phyloP scores from a whole-genome alignment of 2,329 filamentous ascomycete genomes.

The Scytalidium sp. region DNA sequence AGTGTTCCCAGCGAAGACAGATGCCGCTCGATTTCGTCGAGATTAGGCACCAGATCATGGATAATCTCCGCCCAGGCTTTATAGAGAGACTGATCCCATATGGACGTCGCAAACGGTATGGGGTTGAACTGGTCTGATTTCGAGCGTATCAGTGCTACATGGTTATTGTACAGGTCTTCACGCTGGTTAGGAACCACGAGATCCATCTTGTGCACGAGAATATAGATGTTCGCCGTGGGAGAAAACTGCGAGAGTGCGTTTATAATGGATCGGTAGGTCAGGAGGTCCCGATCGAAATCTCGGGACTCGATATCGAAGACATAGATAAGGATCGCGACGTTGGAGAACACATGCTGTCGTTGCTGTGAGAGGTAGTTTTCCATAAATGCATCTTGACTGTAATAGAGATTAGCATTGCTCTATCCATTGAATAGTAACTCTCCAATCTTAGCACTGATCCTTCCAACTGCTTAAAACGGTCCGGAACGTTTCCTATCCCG shows the following conservation, averaged over 20 bases:
- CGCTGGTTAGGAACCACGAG: conserved; percentile 79
- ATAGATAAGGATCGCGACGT: conserved; percentile 96
- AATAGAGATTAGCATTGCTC: conserved; percentile 14
- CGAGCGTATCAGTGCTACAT: conserved; percentile 71
- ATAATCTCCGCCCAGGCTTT: conserved; percentile 99
- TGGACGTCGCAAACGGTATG: conserved; percentile 92
- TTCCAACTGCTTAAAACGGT: too few relatives aligned
- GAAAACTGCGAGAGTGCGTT: conserved; percentile 85
- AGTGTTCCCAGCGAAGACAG: conserved; percentile 78
- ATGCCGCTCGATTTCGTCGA: conserved; percentile 82
- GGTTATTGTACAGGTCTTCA: conserved; percentile 79
- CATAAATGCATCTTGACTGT: conserved; percentile 93
- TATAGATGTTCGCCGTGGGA: conserved; percentile 78
- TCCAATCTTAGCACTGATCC: too few relatives aligned
- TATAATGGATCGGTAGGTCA: conserved; percentile 90
- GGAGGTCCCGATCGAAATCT: conserved; percentile 88
- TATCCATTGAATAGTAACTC: too few relatives aligned
- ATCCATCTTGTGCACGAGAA: conserved; percentile 98
- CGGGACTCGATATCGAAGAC: conserved; percentile 98
- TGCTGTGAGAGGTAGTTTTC: conserved; percentile 97
- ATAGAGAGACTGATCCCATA: conserved; percentile 98
- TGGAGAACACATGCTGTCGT: conserved; percentile 92
- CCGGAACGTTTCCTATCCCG: too few relatives aligned
- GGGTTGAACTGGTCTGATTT: conserved; percentile 74
- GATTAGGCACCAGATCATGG: conserved; percentile 94